Evolutionary conservation across 495 filamentous ascomycete species (phyloP), one percentile per base, ranked within the genome.

Genomic region (Aspergillus biplanus): DNA sequence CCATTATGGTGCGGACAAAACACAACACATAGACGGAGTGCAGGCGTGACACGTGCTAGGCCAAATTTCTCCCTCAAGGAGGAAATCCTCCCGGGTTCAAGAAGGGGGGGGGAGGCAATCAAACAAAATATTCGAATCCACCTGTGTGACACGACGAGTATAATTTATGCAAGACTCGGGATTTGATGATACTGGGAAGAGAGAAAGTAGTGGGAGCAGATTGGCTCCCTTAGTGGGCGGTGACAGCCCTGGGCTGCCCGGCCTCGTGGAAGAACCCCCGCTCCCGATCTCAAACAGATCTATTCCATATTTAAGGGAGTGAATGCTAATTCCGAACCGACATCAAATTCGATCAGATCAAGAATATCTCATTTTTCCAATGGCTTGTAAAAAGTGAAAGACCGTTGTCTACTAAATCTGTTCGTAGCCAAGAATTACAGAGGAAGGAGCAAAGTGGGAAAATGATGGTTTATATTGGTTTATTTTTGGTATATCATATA

Each of bases 1-100:
- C 66, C 76, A 80, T 80, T 52, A 61, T 65, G 70, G 63, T 62
- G 54, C 44, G 44, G 33, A 33, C 12, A 61, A 61, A 55, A 32
- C 33, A 58, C 47, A 56, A 56, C 34, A 33, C 35, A 56, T 13
- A n/a, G 42, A 32, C 47, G 21, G 49, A 42, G 47, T 21, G 4
- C 47, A 27, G 57, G 69, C 82, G 78, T 54, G 57, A 61, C 52
- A 61, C 15, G 60, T 65, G 60, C 63, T 27, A 69, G 59, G 58
- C 42, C 52, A 50, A 56, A 39, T 59, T 62, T 58, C 61, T 61
- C 50, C 61, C 18, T 54, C 33, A 34, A 57, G 53, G 54, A 58
- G 61, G 56, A 59, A 8, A 34, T 12, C 56, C 59, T 62, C 47
- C 49, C 56, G 37, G 33, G 34, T 27, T 27, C 52, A 58, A 56